phyloP scores from a whole-genome alignment of 2,329 filamentous ascomycete species.

The Chaetomiaceae sp. region DNA sequence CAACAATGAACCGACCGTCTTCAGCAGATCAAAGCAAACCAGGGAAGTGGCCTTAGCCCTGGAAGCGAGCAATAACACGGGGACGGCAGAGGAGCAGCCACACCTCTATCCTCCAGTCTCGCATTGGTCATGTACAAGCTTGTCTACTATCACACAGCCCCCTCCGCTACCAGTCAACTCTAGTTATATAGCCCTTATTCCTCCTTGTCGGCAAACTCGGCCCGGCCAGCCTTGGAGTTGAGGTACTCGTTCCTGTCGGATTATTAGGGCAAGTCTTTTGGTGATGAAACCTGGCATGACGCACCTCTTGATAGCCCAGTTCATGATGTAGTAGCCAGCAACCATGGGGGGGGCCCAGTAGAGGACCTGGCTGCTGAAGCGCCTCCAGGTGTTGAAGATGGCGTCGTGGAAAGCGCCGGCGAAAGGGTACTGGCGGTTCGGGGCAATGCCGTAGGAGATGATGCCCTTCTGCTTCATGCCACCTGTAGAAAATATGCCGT shows the following conservation, averaged over 20 bases:
- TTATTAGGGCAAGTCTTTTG: conserved; percentile 15
- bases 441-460: conserved; percentile 66
- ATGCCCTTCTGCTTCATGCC: conserved; percentile 58
- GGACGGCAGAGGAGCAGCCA: neutral
- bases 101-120: conserved; percentile 17
- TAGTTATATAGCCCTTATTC: conserved; percentile 31
- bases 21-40: too few species aligned
- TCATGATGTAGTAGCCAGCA: conserved; percentile 72
- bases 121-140: conserved; percentile 22
- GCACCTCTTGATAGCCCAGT: conserved; percentile 89
- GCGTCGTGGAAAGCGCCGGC: conserved; percentile 72
- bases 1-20: too few species aligned
- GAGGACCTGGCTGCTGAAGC: conserved; percentile 78
- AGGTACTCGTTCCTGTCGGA: conserved; percentile 67
- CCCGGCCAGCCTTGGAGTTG: conserved; percentile 70
- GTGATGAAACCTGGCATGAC: conserved; percentile 27
- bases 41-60: too few species aligned
- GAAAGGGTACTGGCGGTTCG: conserved; percentile 85
- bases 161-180: neutral
- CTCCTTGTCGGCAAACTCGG: conserved; percentile 40
- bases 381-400: conserved; percentile 92
- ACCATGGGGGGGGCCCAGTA: conserved; percentile 80
- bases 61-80: too few species aligned
- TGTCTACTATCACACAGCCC: conserved; percentile 20
- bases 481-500: conserved; percentile 35